Base-by-base conservation (phyloP, 495 filamentous ascomycete species). In the Oidiodendron maius region DNA sequence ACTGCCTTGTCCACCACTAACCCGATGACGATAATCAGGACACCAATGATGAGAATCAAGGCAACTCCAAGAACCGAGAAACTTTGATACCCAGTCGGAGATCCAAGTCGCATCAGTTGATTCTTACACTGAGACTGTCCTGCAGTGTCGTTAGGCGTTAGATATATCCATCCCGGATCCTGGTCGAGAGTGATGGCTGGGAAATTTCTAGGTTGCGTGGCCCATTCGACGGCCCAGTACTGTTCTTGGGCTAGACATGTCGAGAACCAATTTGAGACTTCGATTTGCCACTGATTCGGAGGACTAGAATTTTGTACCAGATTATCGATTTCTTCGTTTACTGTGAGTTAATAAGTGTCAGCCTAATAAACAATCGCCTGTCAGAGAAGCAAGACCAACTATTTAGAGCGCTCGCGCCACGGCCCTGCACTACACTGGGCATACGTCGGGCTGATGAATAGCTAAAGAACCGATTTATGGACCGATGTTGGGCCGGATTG, bases 211-310 rank as follows among this genome's bases (percentile, higher is more conserved):
- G 51, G 51, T 16, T 46, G 45, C 9, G 35, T 16, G 9, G 51
- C 51, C n/a, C 18, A 50, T 32, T 53, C 51, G 13, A 53, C 4
- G 30, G 44, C 30, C 17, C 6, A 13, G 6, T 30, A 13, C 43
- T 53, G 51, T 9, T 49, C 12, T 3, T 20, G 13, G 10, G 51
- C 51, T 1, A 53, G 38, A 10, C 28, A 16, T 20, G 35, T 10
- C 1, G 28, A n/a, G 32, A 40, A 40, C 51, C 51, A 50, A n/a
- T 20, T 23, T 15, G n/a, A 11, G 9, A 49, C 35, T 49, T 53
- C 51, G 13, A 40, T 26, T 6, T 13, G 4, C 51, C 51, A 53
- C 30, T 53, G 51, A 24, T 53, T 24, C 9, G 3, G 13, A 11
- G 51, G 51, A n/a, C 8, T 8, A 53, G 46, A 16, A 11, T 18